Percentiles rank a stretch among this genome's conserved stretches.
Evolutionary conservation across 1,139 yeast species (phyloP).

Genomic region (Citeromyces hawaiiensis): DNA sequence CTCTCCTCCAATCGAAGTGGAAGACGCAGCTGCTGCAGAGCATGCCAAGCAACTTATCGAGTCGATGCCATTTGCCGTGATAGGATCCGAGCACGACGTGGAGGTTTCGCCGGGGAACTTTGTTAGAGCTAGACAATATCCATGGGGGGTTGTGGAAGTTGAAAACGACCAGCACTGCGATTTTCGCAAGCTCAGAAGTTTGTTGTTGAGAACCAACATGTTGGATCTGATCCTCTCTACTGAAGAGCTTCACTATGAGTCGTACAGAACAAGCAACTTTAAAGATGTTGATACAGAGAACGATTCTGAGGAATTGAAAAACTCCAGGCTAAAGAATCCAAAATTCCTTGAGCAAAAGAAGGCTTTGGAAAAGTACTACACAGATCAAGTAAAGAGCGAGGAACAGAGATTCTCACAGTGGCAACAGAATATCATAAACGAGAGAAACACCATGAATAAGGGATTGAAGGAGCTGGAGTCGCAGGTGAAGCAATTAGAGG

Average conservation of each 20-base stretch:
- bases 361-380: slow-evolving; percentile 83
- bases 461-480: slow-evolving; percentile 83
- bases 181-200: slow-evolving; percentile 80
- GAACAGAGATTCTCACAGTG: slow-evolving; percentile 96
- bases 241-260: slow-evolving; percentile 86
- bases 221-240: slow-evolving; percentile 80
- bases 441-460: slow-evolving; percentile 85
- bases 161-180: slow-evolving; percentile 95
- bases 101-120: slow-evolving; percentile 64
- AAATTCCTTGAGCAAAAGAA: slow-evolving; percentile 94
- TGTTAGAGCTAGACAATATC: slow-evolving; percentile 85
- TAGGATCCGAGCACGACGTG: slow-evolving; percentile 83
- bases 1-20: slow-evolving; percentile 72
- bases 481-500: slow-evolving; percentile 59
- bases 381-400: slow-evolving; percentile 97
- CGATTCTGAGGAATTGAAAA: slow-evolving; percentile 18
- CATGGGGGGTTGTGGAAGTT: slow-evolving; percentile 97
- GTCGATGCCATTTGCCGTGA: slow-evolving; percentile 87
- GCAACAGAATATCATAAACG: slow-evolving; percentile 93
- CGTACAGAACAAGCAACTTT: slow-evolving; percentile 73
- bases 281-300: slow-evolving; percentile 30
- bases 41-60: slow-evolving; percentile 77
- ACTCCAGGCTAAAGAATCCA: slow-evolving; percentile 51
- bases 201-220: slow-evolving; percentile 85
- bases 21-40: slow-evolving; percentile 64